A percentile compares a stretch with the other conserved stretches of the same genome.
Conservation (phyloP, 164 flowering plant species). For the Sextonia rubra region DNA sequence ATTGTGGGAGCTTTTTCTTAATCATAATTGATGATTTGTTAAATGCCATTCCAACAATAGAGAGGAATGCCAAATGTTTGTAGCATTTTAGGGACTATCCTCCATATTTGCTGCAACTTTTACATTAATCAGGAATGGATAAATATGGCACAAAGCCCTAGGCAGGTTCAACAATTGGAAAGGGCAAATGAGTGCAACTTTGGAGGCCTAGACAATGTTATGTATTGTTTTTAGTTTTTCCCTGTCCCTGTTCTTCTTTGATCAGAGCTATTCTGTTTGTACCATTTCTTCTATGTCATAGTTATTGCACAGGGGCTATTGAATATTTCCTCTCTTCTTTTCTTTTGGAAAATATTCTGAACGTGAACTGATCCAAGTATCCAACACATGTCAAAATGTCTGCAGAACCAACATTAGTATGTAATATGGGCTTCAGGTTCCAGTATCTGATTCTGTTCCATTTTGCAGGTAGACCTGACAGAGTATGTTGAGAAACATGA, state of each 20-base stretch:
- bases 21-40: too few relatives aligned
- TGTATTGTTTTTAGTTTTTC: not conserved
- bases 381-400: not conserved
- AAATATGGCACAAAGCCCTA: not conserved
- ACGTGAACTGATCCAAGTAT: too few relatives aligned
- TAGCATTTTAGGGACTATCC: not conserved
- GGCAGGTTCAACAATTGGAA: not conserved
- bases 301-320: not conserved
- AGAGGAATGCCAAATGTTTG: too few relatives aligned
- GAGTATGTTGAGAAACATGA: constrained; percentile 91
- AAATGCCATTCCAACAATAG: too few relatives aligned
- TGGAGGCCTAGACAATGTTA: not conserved
- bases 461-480: constrained; percentile 83
- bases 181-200: not conserved
- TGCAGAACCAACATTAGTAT: not conserved
- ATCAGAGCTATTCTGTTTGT: not conserved
- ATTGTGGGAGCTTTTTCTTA: too few relatives aligned
- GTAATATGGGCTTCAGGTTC: not conserved
- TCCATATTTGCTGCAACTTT: not conserved
- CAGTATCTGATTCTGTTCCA: not conserved
- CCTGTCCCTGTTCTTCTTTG: not conserved
- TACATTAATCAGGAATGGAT: not conserved
- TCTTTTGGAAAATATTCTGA: too few relatives aligned
- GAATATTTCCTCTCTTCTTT: too few relatives aligned
- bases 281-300: not conserved